Evolutionary conservation across 2,329 filamentous ascomycete genomes (phyloP), one percentile per base, ranked within the genome.

Genomic region (Chaetomium globosum): DNA sequence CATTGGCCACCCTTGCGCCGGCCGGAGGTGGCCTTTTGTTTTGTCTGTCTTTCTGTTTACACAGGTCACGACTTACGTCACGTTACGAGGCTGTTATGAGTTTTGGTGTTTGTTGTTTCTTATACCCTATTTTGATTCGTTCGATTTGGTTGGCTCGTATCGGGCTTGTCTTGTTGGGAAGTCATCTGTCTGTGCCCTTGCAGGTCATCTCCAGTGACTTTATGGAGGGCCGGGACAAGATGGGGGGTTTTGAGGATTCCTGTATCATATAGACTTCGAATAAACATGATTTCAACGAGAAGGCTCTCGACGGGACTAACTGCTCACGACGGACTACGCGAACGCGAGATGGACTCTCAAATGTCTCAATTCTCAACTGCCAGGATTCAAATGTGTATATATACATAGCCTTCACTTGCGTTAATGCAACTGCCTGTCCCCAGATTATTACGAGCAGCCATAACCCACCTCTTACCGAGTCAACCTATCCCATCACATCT

Each of bases 91-190:
- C 28, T 26, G 48, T 43, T 43, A 60, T 60, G 62, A 48, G 46
- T 49, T 51, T 46, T 46, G 54, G 67, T 68, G 49, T 55, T 53
- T 63, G 36, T 43, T 43, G 39, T 66, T 60, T 21, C 36, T 49
- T 51, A n/a, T 63, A 33, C 43, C 30, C 61, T 52, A 56, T 59
- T 52, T 53, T 52, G 39, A 39, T 54, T 30, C 36, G 16, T 52
- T 26, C 53, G 57, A n/a, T 30, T 58, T 10, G 21, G 12, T 36
- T 46, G 52, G 28, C 52, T 30, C 26, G 51, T 26, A 6, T 33
- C 28, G 31, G 13, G 16, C 23, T 26, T 13, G 46, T 46, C n/a
- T 46, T 21, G 13, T 6, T 19, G 36, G 36, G 36, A 13, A 7
- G 3, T 1, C 31, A 33, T 8, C 10, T 19, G 1, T 46, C 43